Evolutionary conservation across 2,329 filamentous ascomycete species (phyloP), one percentile per base, ranked within the genome.

Genomic region (Aspergillus sp.): DNA sequence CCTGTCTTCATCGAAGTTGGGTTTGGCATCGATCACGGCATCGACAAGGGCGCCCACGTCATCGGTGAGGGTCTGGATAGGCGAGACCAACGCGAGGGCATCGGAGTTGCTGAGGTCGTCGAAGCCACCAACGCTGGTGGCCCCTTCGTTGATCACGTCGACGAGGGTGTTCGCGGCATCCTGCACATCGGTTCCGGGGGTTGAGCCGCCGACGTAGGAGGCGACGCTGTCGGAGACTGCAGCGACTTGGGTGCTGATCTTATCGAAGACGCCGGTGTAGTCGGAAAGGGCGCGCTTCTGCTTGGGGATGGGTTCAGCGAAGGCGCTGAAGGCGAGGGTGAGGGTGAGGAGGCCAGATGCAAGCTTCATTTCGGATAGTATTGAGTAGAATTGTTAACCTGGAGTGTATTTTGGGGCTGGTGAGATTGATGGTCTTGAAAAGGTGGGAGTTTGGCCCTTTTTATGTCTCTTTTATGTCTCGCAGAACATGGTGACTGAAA

Each of bases 381-480:
- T 39, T 30, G 2, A n/a, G 15, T 1, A 39, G 20, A 17, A 15
- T 34, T 53, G 24, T 11, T 30, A 11, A 38, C 13, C 18, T 12
- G 17, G 15, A 12, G 30, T n/a, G 44, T 24, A 32, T 47, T 9
- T 44, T 38, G 41, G 5, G 18, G 26, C 15, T 48, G 17, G 7
- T 26, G n/a, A 17, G 9, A 7, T 55, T 44, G 7, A 18, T 36
- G 13, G n/a, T n/a, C n/a, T 7, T 22, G 26, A 47, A 45, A 45
- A 6, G 3, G 17, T 11, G 36, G 44, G 49, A 50, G 34, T 3
- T 8, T 22, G 2, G 44, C 13, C 38, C 39, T 56, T 56, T 59
- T 59, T 59, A 59, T 56, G 48, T 26, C 24, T 47, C 26, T 56
- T 59, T 59, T 59, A 59, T 56, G 48, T 26, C 24, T 47, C 26